Evolutionary conservation across 2,329 filamentous ascomycete genomes (phyloP).

Genomic region (Fusarium penzigii): DNA sequence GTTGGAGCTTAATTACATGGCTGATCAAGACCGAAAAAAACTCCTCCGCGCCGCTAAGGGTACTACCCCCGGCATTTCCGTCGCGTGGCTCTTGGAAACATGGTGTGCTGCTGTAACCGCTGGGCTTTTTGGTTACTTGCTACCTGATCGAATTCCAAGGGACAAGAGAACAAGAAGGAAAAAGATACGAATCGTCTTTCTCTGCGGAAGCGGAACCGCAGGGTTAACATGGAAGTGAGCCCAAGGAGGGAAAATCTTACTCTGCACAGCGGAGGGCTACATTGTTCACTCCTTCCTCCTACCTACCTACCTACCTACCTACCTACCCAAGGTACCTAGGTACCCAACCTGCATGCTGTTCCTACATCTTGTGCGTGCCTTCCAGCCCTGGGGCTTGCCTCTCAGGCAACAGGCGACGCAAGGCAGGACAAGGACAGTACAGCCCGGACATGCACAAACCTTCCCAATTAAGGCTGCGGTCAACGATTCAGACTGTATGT

Average conservation of each 20-base stretch:
- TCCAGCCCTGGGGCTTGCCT: background rate
- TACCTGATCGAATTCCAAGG: background rate
- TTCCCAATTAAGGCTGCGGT: background rate
- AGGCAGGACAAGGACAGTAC: too few relatives aligned
- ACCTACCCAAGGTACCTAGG: too few relatives aligned
- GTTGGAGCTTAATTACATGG: conserved; percentile 34
- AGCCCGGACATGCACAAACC: too few relatives aligned
- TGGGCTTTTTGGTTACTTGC: background rate
- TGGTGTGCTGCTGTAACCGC: background rate
- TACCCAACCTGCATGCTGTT: too few relatives aligned
- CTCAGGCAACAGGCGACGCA: too few relatives aligned
- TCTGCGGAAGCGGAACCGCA: background rate
- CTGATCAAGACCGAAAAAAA: conserved; percentile 15
- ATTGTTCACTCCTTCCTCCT: too few relatives aligned
- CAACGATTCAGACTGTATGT: background rate
- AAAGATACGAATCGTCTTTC: background rate
- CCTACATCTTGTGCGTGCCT: background rate
- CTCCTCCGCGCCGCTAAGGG: conserved; percentile 16
- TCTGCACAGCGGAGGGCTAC: background rate
- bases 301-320: too few relatives aligned
- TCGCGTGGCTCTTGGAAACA: conserved; percentile 25
- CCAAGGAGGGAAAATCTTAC: too few relatives aligned
- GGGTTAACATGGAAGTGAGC: too few relatives aligned
- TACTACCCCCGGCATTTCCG: conserved; percentile 29
- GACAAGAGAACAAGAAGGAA: background rate